Base-by-base conservation (phyloP, 345 rosid genomes). In the Pelargonium nanum region DNA sequence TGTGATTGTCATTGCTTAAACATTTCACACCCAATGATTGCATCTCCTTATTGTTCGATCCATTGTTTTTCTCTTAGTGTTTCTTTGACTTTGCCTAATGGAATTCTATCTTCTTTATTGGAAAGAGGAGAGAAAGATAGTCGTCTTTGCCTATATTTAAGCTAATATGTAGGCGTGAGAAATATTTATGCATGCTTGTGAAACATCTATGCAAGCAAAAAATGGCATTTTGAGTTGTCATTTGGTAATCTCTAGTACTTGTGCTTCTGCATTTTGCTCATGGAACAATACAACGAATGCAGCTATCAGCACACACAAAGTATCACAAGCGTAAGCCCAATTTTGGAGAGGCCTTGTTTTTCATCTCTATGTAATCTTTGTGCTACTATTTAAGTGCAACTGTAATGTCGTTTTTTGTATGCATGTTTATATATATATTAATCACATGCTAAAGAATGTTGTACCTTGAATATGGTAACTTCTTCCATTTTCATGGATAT, bases 271-370 rank as follows among this genome's bases (percentile, higher is more conserved):
- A 26, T 78, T 72, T 78, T 80, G 81, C 88, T 83, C 83, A 82
- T 70, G 70, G 71, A 48, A 59, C 64, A 30, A 45, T 64, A 55
- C 52, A 60, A 63, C 48, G 75, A 74, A 62, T 71, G 82, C 89
- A 94, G 99, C 83, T 94, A 94, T 78, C 99, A 90, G n/a, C n/a
- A 74, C 99, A 94, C 71, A 94, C 99, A 20, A 94, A 94, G 78
- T 90, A 90, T 71, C 99, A 94, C 75, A 94, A 94, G 71, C 97
- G 99, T 94, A 85, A 88, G 99, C 69, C 53, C 66, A 48, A 61
- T 68, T 68, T 19, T 52, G 21, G 55, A 6, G 5, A 4, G n/a
- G 55, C 55, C 8, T 17, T n/a, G 21, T 52, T 52, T 4, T 52
- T 52, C 48, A 40, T 40, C 48, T 40, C 15, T 12, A 40, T 40